These are phyloP conservation scores for Pyrus communis DNA, from an alignment of 306 rosid genomes.

Conservation along the genomic window DNA sequence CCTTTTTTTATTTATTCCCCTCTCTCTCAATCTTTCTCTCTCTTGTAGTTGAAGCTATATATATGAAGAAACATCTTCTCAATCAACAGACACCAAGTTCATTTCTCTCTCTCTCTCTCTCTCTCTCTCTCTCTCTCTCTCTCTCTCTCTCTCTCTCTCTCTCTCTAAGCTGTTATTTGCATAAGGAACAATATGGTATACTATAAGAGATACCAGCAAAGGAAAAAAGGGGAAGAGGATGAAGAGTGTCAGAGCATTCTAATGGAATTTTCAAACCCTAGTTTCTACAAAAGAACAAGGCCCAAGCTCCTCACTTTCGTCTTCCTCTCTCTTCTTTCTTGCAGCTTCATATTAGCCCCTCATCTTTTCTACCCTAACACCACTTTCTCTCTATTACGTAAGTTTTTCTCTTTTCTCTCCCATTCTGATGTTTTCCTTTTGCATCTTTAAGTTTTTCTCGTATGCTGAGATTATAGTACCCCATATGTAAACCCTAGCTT, in stretches of 20 bases:
- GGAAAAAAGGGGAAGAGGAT: constrained; percentile 22
- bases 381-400: constrained; percentile 36
- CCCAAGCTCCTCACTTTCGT: constrained; percentile 53
- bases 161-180: background rate
- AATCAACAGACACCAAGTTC: background rate
- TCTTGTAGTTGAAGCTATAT: background rate
- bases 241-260: constrained; percentile 38
- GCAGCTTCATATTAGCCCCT: constrained; percentile 40
- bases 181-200: constrained; percentile 40
- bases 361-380: constrained; percentile 38
- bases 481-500: background rate
- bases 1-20: background rate
- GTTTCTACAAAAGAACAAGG: constrained; percentile 43
- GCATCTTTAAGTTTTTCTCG: background rate
- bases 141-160: background rate
- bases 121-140: background rate
- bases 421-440: background rate
- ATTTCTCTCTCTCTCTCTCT: background rate
- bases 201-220: constrained; percentile 40
- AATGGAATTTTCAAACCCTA: constrained; percentile 35
- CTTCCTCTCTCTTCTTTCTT: constrained; percentile 53
- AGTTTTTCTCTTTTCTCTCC: background rate
- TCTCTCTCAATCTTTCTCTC: background rate
- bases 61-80: background rate
- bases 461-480: background rate